Percentiles rank a stretch among this genome's conserved stretches.
Evolutionary conservation across 768 basidiomycete species (phyloP).

Genomic region (Calocera viscosa): DNA sequence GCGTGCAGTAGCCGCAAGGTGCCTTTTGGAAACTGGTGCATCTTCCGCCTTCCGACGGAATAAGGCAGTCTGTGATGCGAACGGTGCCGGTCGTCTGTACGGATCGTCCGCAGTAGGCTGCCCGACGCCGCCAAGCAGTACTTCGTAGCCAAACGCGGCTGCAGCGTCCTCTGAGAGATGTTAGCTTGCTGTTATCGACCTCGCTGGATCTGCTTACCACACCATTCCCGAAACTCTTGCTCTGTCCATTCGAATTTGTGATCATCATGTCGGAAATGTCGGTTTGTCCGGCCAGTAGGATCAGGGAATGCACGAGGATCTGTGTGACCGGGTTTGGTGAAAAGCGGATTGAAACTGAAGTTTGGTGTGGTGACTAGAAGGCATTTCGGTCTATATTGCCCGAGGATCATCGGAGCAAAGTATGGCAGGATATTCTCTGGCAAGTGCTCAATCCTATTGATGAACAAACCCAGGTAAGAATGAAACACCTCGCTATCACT

Average conservation of each 20-base stretch:
- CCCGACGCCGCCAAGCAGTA: constrained; percentile 50
- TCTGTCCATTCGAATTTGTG: constrained; percentile 86
- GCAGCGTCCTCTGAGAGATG: constrained; percentile 29
- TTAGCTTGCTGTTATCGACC: not conserved
- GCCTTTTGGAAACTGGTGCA: not conserved
- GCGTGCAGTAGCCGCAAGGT: not conserved
- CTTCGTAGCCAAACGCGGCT: constrained; percentile 57
- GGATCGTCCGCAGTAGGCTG: constrained; percentile 46
- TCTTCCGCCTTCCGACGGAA: constrained; percentile 33
- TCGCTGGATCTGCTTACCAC: constrained; percentile 22
- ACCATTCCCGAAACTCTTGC: constrained; percentile 60
- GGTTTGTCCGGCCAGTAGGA: constrained; percentile 60
- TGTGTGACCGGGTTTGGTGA: constrained; percentile 38
- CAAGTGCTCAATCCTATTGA: constrained; percentile 65
- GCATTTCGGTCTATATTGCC: constrained; percentile 59
- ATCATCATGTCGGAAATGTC: constrained; percentile 67
- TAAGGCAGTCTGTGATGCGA: constrained; percentile 52
- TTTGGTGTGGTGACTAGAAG: constrained; percentile 77
- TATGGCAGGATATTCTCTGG: constrained; percentile 42
- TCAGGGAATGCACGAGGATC: constrained; percentile 36
- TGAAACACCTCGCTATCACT: not conserved
- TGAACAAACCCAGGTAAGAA: not conserved
- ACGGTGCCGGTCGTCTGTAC: constrained; percentile 54
- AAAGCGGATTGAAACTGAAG: constrained; percentile 68
- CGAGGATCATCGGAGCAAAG: constrained; percentile 61